phyloP scores from a whole-genome alignment of 2,329 filamentous ascomycete genomes.

The Diplodia intermedia region DNA sequence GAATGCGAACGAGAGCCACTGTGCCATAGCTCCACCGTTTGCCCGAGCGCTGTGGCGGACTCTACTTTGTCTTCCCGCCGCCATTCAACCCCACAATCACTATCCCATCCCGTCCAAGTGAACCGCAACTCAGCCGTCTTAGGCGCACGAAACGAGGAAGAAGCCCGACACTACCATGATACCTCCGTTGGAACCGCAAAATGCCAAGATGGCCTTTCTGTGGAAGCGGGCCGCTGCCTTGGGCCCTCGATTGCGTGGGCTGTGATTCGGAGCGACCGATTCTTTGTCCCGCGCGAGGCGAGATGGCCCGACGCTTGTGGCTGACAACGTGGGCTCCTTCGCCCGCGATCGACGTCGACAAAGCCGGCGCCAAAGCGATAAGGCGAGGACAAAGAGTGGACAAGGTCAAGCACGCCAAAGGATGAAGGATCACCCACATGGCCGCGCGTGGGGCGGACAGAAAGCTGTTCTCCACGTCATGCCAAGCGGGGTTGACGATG shows the following conservation, averaged over 20 bases:
- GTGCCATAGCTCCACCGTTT: conserved; percentile 15
- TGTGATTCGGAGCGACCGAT: conserved; percentile 2
- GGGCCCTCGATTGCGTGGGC: not conserved
- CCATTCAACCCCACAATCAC: conserved; percentile 7
- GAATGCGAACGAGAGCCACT: conserved; percentile 10
- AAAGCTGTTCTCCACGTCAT: not conserved
- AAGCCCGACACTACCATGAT: not conserved
- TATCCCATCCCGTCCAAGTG: conserved; percentile 8
- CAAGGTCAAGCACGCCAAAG: conserved; percentile 1
- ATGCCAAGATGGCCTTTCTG: not conserved
- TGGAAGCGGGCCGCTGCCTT: conserved; percentile 20
- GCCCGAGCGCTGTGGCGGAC: not conserved
- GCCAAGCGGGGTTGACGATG: conserved; percentile 1
- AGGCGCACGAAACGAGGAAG: not conserved
- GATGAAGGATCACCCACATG: conserved; percentile 10
- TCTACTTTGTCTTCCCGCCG: conserved; percentile 9
- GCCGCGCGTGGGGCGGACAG: not conserved
- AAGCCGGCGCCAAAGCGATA: conserved; percentile 7
- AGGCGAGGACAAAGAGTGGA: not conserved
- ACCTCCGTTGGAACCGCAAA: not conserved
- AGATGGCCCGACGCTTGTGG: not conserved
- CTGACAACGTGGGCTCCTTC: conserved; percentile 2
- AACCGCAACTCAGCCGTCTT: not conserved
- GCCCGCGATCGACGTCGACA: not conserved
- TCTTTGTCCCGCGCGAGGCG: not conserved